A percentile compares a stretch with the other conserved stretches of the same genome.
Conservation (phyloP, 2,329 filamentous ascomycete species). For the Sphaerulina musiva region DNA sequence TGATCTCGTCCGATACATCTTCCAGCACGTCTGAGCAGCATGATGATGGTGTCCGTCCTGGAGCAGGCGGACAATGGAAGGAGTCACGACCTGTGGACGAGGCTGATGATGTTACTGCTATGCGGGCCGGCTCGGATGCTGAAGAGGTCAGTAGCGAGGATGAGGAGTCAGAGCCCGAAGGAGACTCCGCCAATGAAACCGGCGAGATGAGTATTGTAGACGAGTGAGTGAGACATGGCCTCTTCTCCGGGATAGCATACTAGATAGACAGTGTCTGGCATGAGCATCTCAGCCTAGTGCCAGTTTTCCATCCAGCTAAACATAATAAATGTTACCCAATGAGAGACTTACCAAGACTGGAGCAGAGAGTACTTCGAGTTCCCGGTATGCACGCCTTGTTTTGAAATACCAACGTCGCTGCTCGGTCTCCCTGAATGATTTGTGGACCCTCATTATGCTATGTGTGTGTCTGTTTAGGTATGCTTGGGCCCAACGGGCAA, state of each 20-base stretch:
- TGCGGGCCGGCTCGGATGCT: background rate
- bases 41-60: background rate
- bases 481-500: too few relatives aligned
- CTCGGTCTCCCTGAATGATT: too few relatives aligned
- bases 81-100: background rate
- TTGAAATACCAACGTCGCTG: too few relatives aligned
- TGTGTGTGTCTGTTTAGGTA: too few relatives aligned
- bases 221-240: background rate
- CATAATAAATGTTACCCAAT: too few relatives aligned
- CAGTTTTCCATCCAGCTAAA: too few relatives aligned
- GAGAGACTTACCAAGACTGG: too few relatives aligned
- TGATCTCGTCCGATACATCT: background rate
- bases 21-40: background rate
- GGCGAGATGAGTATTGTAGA: background rate
- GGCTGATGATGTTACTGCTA: background rate
- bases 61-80: background rate
- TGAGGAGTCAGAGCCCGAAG: constrained; percentile 2
- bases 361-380: too few relatives aligned
- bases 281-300: too few relatives aligned
- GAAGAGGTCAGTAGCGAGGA: background rate
- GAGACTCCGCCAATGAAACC: background rate
- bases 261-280: background rate
- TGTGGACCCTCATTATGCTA: too few relatives aligned
- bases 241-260: background rate
- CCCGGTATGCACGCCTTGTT: too few relatives aligned